A percentile compares a stretch with the other conserved stretches of the same genome.
Evolutionary conservation across 805 yeast species (phyloP).

Genomic region (Wickerhamiella hasegawae): DNA sequence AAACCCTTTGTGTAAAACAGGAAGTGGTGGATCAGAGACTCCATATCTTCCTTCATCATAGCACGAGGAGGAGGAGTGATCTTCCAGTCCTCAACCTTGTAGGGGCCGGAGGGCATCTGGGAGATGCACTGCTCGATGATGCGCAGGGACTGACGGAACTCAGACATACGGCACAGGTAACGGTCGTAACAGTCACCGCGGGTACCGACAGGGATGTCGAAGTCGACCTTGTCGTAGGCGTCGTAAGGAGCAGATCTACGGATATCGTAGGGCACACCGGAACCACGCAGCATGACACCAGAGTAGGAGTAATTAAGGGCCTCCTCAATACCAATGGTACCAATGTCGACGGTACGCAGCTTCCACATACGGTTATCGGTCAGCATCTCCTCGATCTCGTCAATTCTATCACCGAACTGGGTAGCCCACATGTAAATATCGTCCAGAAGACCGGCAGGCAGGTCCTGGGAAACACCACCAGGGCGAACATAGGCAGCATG

Average conservation of each 20-base stretch:
- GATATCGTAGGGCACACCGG: slow-evolving; percentile 76
- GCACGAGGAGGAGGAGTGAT: slow-evolving; percentile 68
- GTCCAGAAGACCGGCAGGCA: slow-evolving; percentile 73
- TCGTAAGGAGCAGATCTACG: slow-evolving; percentile 82
- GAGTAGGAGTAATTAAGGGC: slow-evolving; percentile 66
- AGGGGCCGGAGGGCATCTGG: slow-evolving; percentile 85
- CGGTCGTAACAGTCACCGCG: slow-evolving; percentile 89
- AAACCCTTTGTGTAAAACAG: slow-evolving; percentile 76
- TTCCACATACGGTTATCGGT: slow-evolving; percentile 90
- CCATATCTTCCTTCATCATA: slow-evolving; percentile 84
- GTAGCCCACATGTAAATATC: slow-evolving; percentile 95
- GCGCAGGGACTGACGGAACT: slow-evolving; percentile 79
- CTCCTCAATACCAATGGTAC: slow-evolving; percentile 71
- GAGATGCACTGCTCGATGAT: slow-evolving; percentile 81
- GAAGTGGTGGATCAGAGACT: slow-evolving; percentile 80
- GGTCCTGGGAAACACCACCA: slow-evolving; percentile 81
- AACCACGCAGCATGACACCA: slow-evolving; percentile 84
- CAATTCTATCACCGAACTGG: slow-evolving; percentile 83
- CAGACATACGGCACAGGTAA: slow-evolving; percentile 77
- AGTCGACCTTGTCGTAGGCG: slow-evolving; percentile 74
- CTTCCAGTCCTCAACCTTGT: slow-evolving; percentile 80
- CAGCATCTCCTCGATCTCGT: slow-evolving; percentile 76
- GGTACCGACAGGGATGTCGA: slow-evolving; percentile 72
- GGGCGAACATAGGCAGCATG: slow-evolving; percentile 83
- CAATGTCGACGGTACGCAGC: slow-evolving; percentile 69